Percentiles rank a stretch among this genome's conserved stretches.
These are phyloP conservation scores for Ascochyta fabae DNA, from an alignment of 2,329 filamentous ascomycete genomes.

Conservation along the genomic window DNA sequence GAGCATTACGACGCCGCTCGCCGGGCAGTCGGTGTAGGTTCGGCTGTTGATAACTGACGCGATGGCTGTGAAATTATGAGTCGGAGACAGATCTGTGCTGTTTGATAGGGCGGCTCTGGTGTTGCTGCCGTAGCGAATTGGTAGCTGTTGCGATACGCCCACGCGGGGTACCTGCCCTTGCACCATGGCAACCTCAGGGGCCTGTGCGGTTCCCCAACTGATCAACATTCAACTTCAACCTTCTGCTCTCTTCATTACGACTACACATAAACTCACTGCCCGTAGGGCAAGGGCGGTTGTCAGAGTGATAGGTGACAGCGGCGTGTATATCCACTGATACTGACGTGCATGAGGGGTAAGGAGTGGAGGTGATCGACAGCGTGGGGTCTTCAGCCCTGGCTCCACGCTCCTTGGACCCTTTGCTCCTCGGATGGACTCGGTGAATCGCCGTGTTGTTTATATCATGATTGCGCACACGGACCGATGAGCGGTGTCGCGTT, in stretches of 20 bases:
- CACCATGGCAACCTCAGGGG: background rate
- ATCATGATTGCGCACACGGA: background rate
- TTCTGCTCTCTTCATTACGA: background rate
- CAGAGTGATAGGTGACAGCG: background rate
- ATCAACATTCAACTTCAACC: background rate
- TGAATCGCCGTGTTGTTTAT: background rate
- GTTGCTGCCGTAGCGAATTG: conserved; percentile 10
- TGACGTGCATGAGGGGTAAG: conserved; percentile 6
- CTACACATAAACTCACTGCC: background rate
- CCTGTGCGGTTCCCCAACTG: conserved; percentile 7
- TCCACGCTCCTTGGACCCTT: background rate
- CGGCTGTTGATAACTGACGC: background rate
- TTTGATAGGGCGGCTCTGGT: background rate
- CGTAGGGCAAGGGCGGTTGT: background rate
- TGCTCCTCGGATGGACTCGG: background rate
- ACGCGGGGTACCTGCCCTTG: conserved; percentile 4
- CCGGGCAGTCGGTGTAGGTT: background rate
- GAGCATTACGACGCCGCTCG: background rate
- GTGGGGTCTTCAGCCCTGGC: conserved; percentile 1
- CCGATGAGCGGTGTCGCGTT: background rate
- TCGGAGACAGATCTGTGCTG: background rate
- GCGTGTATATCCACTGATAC: conserved; percentile 3
- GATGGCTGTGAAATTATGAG: background rate
- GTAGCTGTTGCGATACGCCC: conserved; percentile 5
- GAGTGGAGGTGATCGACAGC: conserved; percentile 2